Conservation (phyloP, 306 rosid genomes). For the Casuarina cunninghamiana region DNA sequence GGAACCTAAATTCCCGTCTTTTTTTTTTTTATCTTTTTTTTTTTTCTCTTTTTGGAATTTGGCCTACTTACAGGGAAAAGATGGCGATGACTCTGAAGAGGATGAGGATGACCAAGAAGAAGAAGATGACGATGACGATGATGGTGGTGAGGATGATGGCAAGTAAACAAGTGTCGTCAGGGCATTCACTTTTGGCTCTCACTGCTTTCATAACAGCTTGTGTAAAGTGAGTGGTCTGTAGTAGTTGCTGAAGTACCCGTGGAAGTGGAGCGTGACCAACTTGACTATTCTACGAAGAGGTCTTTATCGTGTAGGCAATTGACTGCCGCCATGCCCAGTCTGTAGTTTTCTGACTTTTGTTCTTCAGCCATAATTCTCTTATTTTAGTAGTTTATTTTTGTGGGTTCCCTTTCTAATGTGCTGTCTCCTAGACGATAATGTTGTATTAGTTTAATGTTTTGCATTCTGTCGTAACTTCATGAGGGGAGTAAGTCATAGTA, state of each 20-base stretch:
- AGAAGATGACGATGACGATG: constrained; percentile 56
- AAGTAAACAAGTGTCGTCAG: constrained; percentile 42
- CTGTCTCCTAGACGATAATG: constrained; percentile 26
- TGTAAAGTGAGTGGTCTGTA: constrained; percentile 57
- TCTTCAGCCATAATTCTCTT: constrained; percentile 12
- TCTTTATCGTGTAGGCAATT: constrained; percentile 27
- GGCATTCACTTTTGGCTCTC: constrained; percentile 25
- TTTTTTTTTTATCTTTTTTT: neutral
- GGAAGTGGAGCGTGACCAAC: constrained; percentile 34
- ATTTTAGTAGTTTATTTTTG: constrained; percentile 36
- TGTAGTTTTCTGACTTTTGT: constrained; percentile 30
- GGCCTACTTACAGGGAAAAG: constrained; percentile 50
- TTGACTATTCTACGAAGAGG: constrained; percentile 28
- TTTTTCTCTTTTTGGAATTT: neutral
- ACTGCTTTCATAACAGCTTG: constrained; percentile 40
- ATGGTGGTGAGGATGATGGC: constrained; percentile 49
- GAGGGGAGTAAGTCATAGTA: constrained; percentile 7
- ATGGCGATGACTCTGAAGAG: constrained; percentile 63
- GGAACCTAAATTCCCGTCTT: neutral
- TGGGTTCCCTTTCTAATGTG: constrained; percentile 32
- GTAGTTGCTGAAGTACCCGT: constrained; percentile 27
- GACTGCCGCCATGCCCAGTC: constrained; percentile 29
- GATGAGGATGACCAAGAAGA: constrained; percentile 60
- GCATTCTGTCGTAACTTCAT: constrained; percentile 15
- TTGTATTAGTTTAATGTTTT: constrained; percentile 11